Conservation (phyloP, 2,329 filamentous ascomycete species). For the Bipolaris cookei region DNA sequence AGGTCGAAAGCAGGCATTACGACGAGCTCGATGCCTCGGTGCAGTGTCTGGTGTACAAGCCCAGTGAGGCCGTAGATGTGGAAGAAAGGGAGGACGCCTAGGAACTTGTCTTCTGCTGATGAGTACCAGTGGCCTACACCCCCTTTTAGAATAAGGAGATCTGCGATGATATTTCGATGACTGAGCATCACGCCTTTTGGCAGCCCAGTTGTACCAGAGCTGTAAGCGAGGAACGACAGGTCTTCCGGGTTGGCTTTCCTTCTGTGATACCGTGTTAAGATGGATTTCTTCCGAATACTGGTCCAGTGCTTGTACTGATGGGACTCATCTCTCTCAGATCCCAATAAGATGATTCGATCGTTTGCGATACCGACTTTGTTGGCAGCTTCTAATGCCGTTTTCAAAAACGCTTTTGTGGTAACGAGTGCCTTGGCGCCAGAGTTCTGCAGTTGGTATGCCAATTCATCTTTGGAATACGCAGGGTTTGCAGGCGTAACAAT, state of each 20-base stretch:
- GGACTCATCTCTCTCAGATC: constrained; percentile 66
- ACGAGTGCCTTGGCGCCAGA: constrained; percentile 74
- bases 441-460: constrained; percentile 82
- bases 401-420: constrained; percentile 72
- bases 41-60: constrained; percentile 71
- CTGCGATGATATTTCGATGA: constrained; percentile 61
- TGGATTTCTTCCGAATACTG: constrained; percentile 68
- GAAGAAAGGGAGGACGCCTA: constrained; percentile 86
- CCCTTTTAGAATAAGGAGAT: constrained; percentile 79
- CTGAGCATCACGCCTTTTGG: constrained; percentile 55
- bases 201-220: constrained; percentile 52
- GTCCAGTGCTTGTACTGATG: constrained; percentile 73
- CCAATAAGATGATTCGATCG: constrained; percentile 76
- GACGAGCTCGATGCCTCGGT: constrained; percentile 69
- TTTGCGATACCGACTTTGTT: constrained; percentile 70
- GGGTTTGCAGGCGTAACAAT: constrained; percentile 83
- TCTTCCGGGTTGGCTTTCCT: constrained; percentile 68
- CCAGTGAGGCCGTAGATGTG: constrained; percentile 86
- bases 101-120: constrained; percentile 63
- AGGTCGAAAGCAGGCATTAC: constrained; percentile 83
- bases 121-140: constrained; percentile 85
- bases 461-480: constrained; percentile 79
- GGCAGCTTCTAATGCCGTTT: constrained; percentile 71
- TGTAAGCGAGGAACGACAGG: constrained; percentile 75
- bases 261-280: constrained; percentile 64